Conservation (phyloP, 306 rosid genomes). For the Quercus variabilis region DNA sequence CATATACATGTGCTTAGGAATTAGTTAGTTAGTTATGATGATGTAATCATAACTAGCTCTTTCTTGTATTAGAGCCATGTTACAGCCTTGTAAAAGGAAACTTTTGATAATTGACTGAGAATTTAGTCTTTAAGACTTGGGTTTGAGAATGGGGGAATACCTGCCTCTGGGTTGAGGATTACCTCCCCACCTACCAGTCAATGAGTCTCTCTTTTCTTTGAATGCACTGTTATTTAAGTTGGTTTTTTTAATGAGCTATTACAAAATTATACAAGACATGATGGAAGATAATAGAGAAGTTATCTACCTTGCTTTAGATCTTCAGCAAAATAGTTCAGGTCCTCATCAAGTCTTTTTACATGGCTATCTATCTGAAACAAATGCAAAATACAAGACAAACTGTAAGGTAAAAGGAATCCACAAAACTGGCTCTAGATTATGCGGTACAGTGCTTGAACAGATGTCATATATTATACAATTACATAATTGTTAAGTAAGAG, state of each 20-base stretch:
- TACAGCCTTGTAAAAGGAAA: too few relatives aligned
- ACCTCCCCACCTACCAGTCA: too few relatives aligned
- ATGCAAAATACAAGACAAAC: conserved; percentile 27
- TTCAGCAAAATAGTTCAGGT: conserved; percentile 83
- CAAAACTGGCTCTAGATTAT: background rate
- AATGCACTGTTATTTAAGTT: too few relatives aligned
- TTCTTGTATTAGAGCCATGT: too few relatives aligned
- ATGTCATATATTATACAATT: background rate
- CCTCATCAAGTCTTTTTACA: conserved; percentile 92
- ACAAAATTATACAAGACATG: background rate
- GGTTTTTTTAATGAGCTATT: background rate
- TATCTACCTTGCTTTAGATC: conserved; percentile 93
- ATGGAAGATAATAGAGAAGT: conserved; percentile 17
- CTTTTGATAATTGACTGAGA: too few relatives aligned
- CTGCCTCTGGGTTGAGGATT: too few relatives aligned
- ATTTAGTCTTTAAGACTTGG: too few relatives aligned
- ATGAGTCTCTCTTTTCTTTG: too few relatives aligned
- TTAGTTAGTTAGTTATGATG: too few relatives aligned
- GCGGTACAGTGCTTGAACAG: background rate
- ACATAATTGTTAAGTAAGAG: background rate
- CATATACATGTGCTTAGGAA: too few relatives aligned
- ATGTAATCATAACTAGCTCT: too few relatives aligned
- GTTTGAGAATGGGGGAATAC: too few relatives aligned
- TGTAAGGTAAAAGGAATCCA: background rate
- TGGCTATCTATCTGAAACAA: conserved; percentile 89